Evolutionary conservation across 768 basidiomycete genomes (phyloP), one percentile per base, ranked within the genome.

Genomic region (Leucocoprinus leucothites): DNA sequence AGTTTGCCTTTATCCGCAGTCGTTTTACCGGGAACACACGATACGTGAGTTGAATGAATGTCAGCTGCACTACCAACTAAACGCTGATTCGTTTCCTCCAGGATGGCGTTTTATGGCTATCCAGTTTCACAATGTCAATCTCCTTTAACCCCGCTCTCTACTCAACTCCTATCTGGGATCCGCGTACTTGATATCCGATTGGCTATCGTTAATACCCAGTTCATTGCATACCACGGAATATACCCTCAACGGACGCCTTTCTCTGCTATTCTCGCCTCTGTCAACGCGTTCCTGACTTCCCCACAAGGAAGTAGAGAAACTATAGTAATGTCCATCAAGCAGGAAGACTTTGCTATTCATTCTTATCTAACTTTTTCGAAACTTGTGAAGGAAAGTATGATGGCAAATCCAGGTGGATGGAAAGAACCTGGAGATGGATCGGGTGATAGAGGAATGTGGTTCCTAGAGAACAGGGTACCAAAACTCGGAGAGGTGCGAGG

Each of bases 71-170:
- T 16, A 6, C 43, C 31, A 31, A 31, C 31, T 22, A 13, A 14
- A 19, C n/a, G 31, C 11, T 3, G 7, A 51, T 31, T 5, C 31
- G 5, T 31, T 31, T 5, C 31, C 31, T 31, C n/a, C 26, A 89
- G 87, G 3, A 86, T 93, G 84, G 86, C 91, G 8, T 83, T 91
- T 58, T 87, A 92, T 60, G 89, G 89, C 13, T 91, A 87, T 85
- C 89, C 89, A 71, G 11, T 95, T 35, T 89, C 90, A 0, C 92
- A 96, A 65, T 98, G 94, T 64, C 94, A 97, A 67, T 80, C 81
- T 34, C 71, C 72, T 8, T 65, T 69, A 3, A 86, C 82, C 0
- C 81, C 85, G 0, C 80, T 96, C 22, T 71, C 71, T 25, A 70
- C 74, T 18, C 94, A 98, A 69, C 77, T 98, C 9, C 70, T 73